Conservation (phyloP, 805 yeast genomes). For the Schizosaccharomyces japonicus region DNA sequence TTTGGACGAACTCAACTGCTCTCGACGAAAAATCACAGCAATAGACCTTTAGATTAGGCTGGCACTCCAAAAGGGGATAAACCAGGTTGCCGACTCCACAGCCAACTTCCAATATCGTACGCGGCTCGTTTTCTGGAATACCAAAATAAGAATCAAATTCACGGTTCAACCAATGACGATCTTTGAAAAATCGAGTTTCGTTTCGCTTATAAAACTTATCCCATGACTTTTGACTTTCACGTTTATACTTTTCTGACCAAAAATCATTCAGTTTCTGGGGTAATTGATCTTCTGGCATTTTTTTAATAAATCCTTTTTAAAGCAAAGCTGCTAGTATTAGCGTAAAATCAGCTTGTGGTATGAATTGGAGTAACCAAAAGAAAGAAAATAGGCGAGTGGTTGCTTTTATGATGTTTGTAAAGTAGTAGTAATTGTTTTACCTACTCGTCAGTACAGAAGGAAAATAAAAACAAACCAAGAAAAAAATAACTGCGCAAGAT, state of each 20-base stretch:
- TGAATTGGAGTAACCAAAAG: no score
- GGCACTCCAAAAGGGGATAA: constrained; percentile 1
- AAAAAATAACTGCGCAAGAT: no score
- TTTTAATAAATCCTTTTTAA: no score
- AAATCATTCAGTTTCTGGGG: neutral
- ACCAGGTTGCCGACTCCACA: constrained; percentile 4
- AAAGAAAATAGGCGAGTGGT: no score
- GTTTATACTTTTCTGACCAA: constrained; percentile 4
- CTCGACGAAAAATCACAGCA: neutral
- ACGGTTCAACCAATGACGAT: constrained; percentile 3
- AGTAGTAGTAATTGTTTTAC: no score
- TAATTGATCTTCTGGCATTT: neutral
- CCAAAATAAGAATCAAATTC: constrained; percentile 1
- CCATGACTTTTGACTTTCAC: neutral
- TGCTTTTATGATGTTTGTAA: no score
- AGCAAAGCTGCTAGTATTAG: no score
- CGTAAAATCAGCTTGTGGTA: no score
- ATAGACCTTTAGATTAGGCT: neutral
- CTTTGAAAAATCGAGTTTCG: constrained; percentile 1
- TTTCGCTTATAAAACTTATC: constrained; percentile 4
- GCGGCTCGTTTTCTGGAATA: neutral
- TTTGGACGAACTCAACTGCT: neutral
- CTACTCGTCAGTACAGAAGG: no score
- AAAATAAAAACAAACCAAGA: no score
- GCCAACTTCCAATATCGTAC: neutral